These are phyloP conservation scores for Micractinium conductrix DNA, from an alignment of 139 green algal species.

Conservation along the genomic window DNA sequence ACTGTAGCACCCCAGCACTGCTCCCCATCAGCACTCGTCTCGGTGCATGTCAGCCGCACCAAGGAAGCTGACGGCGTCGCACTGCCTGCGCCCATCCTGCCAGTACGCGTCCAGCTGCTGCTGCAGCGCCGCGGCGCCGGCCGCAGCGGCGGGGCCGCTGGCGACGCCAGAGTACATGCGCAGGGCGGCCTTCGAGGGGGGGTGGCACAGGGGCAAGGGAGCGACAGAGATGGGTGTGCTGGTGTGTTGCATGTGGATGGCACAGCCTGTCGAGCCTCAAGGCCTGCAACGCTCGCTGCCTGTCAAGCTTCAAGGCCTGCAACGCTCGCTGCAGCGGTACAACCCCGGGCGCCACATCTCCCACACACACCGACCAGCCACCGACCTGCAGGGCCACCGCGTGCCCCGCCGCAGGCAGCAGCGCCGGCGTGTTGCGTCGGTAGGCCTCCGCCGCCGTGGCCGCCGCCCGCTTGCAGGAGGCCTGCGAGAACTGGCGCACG, in stretches of 20 bases:
- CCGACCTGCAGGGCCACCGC: constrained; percentile 4
- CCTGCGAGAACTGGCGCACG: background rate
- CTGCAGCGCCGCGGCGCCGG: background rate
- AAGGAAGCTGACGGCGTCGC: constrained; percentile 6
- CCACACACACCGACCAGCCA: background rate
- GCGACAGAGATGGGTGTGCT: no score
- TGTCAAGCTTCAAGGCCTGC: no score
- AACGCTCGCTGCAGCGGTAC: no score
- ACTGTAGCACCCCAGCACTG: no score
- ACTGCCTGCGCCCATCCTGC: constrained; percentile 12
- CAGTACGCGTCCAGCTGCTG: constrained; percentile 23
- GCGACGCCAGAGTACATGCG: constrained; percentile 15
- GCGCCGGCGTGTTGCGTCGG: constrained; percentile 17
- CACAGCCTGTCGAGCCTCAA: background rate
- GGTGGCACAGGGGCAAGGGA: background rate
- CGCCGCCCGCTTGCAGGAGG: constrained; percentile 18
- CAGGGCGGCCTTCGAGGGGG: constrained; percentile 5
- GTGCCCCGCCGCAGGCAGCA: constrained; percentile 23
- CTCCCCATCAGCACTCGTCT: no score
- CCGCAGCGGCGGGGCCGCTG: background rate
- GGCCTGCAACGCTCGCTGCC: no score
- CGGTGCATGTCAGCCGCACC: no score
- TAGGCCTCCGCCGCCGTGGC: constrained; percentile 9
- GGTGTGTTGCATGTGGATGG: background rate
- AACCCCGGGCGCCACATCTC: no score